Base-by-base conservation (phyloP, 2,329 filamentous ascomycete genomes). In the Venturia pyrina region DNA sequence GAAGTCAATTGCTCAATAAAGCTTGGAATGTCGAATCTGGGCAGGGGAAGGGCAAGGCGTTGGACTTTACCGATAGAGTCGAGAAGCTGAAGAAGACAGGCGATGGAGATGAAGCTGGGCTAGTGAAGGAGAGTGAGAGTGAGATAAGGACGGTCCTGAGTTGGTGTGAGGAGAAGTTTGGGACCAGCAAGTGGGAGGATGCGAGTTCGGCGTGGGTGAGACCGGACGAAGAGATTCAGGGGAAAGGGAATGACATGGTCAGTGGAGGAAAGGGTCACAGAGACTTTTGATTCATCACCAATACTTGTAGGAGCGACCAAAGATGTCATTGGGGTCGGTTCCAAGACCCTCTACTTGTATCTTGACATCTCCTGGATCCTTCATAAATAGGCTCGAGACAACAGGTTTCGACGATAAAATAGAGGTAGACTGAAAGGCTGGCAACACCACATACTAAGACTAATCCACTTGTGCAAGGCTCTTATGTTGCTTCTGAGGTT, bases 131-230 rank as follows among this genome's bases (percentile, higher is more conserved):
- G 64, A 77, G 75, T 70, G 67, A 68, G 43, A 70, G 70, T 24
- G 81, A 83, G 70, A 71, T 82, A 37, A 72, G 74, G 48, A 70
- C 68, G 8, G 70, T 82, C 41, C 66, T 81, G 46, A 73, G 76
- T 41, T 82, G 76, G 72, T 82, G 80, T 71, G 72, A 71, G 66
- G 60, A 70, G 32, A 80, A 77, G 67, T 83, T 82, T 73, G 80
- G 81, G 24, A 75, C 73, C 19, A 72, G 69, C 4, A 72, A 69
- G 69, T 73, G 75, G 70, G 67, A 69, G 41, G 81, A 84, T 76
- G 81, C 80, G 59, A 79, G 70, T 5, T 65, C 67, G 24, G 76
- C 74, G 28, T 82, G 78, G 77, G 77, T 78, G 10, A 74, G 74
- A 72, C 76, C 76, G 68, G 75, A 79, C 67, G 72, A 78, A 28